Evolutionary conservation across 2,329 filamentous ascomycete species (phyloP).

Genomic region (Acephala macrosclerotiorum): DNA sequence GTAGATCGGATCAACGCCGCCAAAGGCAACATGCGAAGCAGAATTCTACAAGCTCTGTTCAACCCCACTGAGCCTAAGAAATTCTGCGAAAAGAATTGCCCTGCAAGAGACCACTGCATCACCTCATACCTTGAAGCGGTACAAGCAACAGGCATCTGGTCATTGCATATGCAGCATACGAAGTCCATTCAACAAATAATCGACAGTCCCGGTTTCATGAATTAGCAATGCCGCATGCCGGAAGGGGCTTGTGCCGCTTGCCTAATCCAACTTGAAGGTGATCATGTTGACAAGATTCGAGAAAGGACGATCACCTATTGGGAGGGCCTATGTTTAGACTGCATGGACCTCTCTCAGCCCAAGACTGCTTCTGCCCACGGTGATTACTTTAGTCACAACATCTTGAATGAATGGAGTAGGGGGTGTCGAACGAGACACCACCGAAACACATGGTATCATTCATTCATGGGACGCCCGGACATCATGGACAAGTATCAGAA

Average conservation of each 20-base stretch:
- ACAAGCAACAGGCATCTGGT: not conserved
- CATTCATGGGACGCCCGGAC: constrained; percentile 20
- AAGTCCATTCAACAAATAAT: not conserved
- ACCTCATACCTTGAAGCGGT: not conserved
- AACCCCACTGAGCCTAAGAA: not conserved
- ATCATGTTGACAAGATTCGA: not conserved
- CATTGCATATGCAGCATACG: not conserved
- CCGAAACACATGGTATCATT: constrained; percentile 22
- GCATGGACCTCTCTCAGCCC: constrained; percentile 14
- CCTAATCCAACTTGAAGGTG: not conserved
- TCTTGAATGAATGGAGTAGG: not conserved
- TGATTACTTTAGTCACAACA: not conserved
- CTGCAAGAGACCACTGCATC: not conserved
- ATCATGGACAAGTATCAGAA: constrained; percentile 7
- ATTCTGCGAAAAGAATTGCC: not conserved
- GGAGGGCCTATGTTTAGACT: constrained; percentile 22
- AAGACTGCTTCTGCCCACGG: not conserved
- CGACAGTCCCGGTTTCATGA: not conserved
- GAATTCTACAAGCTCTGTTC: not conserved
- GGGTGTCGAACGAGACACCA: not conserved
- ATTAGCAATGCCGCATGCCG: not conserved
- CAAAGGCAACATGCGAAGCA: not conserved
- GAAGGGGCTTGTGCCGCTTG: not conserved
- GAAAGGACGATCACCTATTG: constrained; percentile 11
- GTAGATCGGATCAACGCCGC: not conserved